A percentile compares a stretch with the other conserved stretches of the same genome.
phyloP scores from a whole-genome alignment of 768 basidiomycete species.

The Suillus cothurnatus region DNA sequence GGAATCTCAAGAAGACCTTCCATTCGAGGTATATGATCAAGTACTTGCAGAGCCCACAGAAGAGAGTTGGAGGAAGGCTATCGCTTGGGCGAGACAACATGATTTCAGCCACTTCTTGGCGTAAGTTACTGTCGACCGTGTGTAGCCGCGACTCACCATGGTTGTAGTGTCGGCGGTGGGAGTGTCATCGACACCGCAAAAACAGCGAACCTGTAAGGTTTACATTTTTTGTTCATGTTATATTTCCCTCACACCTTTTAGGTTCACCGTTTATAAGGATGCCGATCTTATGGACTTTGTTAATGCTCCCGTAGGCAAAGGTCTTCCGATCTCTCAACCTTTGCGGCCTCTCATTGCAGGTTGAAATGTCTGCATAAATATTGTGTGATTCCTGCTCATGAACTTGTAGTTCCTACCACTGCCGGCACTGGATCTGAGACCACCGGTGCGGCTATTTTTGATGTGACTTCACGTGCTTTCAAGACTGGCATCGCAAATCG shows the following conservation, averaged over 20 bases:
- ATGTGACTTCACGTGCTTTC: constrained; percentile 89
- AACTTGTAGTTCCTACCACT: constrained; percentile 59
- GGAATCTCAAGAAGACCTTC: constrained; percentile 73
- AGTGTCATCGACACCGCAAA: constrained; percentile 97
- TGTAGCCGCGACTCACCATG: constrained; percentile 4
- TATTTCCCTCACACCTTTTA: constrained; percentile 29
- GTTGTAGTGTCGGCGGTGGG: constrained; percentile 80
- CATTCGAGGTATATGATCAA: constrained; percentile 79
- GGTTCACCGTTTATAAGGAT: constrained; percentile 90
- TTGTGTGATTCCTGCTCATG: constrained; percentile 6
- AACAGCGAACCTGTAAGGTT: constrained; percentile 80
- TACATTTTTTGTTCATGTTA: background rate
- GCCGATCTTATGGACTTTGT: constrained; percentile 95
- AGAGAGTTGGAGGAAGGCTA: constrained; percentile 84
- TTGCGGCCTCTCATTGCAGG: constrained; percentile 87
- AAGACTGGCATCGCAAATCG: constrained; percentile 96
- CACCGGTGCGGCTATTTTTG: constrained; percentile 92
- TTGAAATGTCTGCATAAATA: constrained; percentile 19
- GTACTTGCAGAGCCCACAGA: constrained; percentile 93
- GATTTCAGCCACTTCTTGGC: constrained; percentile 94
- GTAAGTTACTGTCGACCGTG: constrained; percentile 44
- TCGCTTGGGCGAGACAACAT: constrained; percentile 81
- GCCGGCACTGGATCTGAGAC: constrained; percentile 94
- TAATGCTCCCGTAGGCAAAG: constrained; percentile 95
- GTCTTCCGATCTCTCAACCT: constrained; percentile 73